Evolutionary conservation across 176 grass and related monocot genomes (phyloP), one percentile per base, ranked within the genome.

Genomic region (Oryza punctata): DNA sequence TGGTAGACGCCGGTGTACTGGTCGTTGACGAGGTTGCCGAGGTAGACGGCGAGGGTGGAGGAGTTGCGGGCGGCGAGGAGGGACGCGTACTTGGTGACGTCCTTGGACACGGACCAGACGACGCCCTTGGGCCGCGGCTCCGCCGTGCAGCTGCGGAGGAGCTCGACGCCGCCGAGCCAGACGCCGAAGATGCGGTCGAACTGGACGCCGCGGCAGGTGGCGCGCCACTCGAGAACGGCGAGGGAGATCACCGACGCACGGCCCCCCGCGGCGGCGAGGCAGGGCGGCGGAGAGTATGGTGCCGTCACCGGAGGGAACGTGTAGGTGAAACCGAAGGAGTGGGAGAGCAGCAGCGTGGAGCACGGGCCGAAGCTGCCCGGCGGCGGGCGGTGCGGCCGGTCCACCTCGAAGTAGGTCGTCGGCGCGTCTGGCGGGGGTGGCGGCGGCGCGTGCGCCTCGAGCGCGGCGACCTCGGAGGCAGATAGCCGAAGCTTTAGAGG

Each of bases 171-270:
- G 25, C 52, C 91, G 10, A 97, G 88, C 94, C 94, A 97, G 1
- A 97, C 81, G 16, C 94, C 91, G 67, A 97, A 93, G 84, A 93
- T 87, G 47, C 89, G 94, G 60, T 91, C 94, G 81, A 18, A 93
- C 81, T 93, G 94, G 15, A 84, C 57, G 29, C 94, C 91, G 1
- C 80, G 86, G 82, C 89, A 93, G 29, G 84, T 33, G 10, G 94
- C 88, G 69, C 84, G 84, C 94, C 91, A 96, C 82, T 96, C 89
- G 2, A 96, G 89, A 4, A 93, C 91, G 64, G 87, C 89, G 65
- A 87, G 86, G 71, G 89, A 79, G 84, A 86, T 86, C 21, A 8
- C 27, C 24, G 84, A 28, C 0, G 88, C 86, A 15, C 67, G 81
- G 29, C 44, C 85, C 24, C 60, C 73, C 0, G 75, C 72, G 3